Conservation (phyloP, 2,329 filamentous ascomycete genomes). For the Xylariaceae sp. region DNA sequence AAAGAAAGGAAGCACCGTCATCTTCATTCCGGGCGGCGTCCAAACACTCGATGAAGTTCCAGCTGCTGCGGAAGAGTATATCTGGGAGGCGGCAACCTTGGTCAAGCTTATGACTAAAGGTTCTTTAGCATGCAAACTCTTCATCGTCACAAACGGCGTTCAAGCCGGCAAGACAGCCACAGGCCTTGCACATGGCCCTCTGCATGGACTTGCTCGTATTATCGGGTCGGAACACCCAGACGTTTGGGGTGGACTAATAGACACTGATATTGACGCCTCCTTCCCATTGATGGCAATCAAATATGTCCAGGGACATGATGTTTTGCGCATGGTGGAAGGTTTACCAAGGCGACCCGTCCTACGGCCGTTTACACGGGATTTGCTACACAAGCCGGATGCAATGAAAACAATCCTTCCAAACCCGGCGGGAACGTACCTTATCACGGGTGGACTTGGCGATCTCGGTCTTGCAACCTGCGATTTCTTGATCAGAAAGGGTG, state of each 20-base stretch:
- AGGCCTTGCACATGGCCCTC: constrained; percentile 43
- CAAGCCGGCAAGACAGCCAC: constrained; percentile 1
- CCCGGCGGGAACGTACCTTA: constrained; percentile 49
- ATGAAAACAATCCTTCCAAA: constrained; percentile 29
- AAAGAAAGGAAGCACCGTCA: background rate
- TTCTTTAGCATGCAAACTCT: constrained; percentile 3
- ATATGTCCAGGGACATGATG: constrained; percentile 46
- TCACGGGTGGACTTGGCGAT: constrained; percentile 48
- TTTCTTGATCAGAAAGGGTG: constrained; percentile 48
- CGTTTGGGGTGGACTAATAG: constrained; percentile 43
- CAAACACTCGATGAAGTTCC: constrained; percentile 13
- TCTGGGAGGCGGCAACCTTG: constrained; percentile 17
- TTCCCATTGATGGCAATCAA: constrained; percentile 45
- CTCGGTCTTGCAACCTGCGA: constrained; percentile 46
- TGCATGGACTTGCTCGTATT: constrained; percentile 46
- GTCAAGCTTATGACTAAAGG: constrained; percentile 9
- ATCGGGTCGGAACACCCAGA: constrained; percentile 47
- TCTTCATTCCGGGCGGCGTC: constrained; percentile 5
- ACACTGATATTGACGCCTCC: constrained; percentile 35
- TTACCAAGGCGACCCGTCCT: constrained; percentile 33
- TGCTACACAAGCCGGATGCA: constrained; percentile 27
- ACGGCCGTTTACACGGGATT: constrained; percentile 25
- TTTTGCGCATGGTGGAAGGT: constrained; percentile 46
- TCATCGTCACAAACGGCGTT: constrained; percentile 22
- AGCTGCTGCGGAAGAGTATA: constrained; percentile 15